Percentiles rank a stretch among this genome's conserved stretches.
Conservation (phyloP, 2,329 filamentous ascomycete genomes). For the Pseudocercospora fijiensis region DNA sequence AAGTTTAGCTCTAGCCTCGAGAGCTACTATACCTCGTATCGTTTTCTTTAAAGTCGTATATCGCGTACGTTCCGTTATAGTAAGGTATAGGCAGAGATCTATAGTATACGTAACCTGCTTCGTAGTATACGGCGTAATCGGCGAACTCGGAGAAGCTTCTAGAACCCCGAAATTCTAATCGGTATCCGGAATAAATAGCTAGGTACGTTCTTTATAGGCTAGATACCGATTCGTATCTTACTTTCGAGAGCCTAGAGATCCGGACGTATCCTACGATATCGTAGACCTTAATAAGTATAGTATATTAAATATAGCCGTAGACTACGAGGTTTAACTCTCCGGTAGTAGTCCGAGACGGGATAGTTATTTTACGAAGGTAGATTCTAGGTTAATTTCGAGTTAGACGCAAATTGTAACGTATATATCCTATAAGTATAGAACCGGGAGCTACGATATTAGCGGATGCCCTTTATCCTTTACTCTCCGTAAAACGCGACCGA, state of each 20-base stretch:
- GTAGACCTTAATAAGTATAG: too few species aligned
- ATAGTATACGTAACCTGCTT: too few species aligned
- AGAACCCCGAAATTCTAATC: too few species aligned
- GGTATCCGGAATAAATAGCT: too few species aligned
- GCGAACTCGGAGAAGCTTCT: too few species aligned
- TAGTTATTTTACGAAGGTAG: neutral
- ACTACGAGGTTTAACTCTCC: neutral
- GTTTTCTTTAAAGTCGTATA: neutral
- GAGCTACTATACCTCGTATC: neutral
- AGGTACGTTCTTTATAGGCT: too few species aligned
- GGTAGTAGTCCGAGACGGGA: neutral
- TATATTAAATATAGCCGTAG: neutral
- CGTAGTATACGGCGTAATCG: too few species aligned
- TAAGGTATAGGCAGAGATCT: too few species aligned
- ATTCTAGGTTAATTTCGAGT: neutral
- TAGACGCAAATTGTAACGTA: neutral
- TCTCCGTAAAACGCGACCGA: neutral
- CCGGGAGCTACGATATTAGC: neutral
- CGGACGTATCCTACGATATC: too few species aligned
- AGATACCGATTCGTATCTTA: too few species aligned
- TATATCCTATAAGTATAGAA: neutral
- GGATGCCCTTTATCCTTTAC: neutral
- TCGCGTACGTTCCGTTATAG: neutral
- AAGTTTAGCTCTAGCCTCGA: too few species aligned
- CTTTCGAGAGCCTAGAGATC: too few species aligned